phyloP scores from a whole-genome alignment of 306 rosid genomes.

The Cucurbita ficifolia region DNA sequence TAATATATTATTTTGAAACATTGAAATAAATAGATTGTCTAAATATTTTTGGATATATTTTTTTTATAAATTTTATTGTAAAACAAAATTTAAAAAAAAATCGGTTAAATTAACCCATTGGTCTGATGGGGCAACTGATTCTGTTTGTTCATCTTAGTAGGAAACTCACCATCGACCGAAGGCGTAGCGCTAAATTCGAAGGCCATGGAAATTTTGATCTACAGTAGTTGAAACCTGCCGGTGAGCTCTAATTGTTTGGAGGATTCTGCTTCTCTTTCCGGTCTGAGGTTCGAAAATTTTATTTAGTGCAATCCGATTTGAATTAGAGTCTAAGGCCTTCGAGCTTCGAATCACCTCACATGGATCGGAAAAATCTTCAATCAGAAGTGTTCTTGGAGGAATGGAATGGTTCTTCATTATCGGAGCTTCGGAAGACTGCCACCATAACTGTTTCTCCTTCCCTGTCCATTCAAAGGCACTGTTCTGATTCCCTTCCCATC shows the following conservation, averaged over 20 bases:
- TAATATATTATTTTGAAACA: no score
- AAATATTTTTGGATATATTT: no score
- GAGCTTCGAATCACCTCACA: background rate
- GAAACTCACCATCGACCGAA: background rate
- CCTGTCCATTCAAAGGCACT: slow-evolving; percentile 38
- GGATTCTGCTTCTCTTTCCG: background rate
- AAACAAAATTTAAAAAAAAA: no score
- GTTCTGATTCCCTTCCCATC: background rate
- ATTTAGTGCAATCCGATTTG: background rate
- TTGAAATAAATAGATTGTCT: no score
- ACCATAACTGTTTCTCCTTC: slow-evolving; percentile 55
- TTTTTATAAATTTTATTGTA: no score
- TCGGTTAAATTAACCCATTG: background rate
- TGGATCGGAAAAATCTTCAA: background rate
- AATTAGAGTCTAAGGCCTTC: background rate
- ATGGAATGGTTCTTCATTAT: slow-evolving; percentile 71
- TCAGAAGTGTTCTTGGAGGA: slow-evolving; percentile 46
- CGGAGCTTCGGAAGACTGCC: slow-evolving; percentile 71
- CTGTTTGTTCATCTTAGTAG: background rate
- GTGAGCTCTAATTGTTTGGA: background rate
- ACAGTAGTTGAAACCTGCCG: background rate
- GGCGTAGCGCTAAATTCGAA: no score
- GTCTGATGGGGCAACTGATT: background rate
- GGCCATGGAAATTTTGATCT: background rate
- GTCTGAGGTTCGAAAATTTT: background rate